These are phyloP conservation scores for Lithocarpus polystachyus DNA, from an alignment of 306 rosid genomes.

Conservation along the genomic window DNA sequence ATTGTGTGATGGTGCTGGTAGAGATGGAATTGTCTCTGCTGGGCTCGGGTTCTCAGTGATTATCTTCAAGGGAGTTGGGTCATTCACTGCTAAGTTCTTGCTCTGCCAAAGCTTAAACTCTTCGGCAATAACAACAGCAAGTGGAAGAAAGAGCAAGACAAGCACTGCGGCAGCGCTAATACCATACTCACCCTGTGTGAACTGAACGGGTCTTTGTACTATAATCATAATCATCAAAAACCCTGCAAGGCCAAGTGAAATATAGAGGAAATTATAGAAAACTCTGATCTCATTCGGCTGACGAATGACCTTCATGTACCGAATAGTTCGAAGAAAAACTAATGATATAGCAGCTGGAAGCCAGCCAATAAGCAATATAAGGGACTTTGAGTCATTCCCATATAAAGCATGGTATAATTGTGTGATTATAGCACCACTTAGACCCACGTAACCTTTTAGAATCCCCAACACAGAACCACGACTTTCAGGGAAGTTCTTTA, in stretches of 20 bases:
- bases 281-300: conserved; percentile 41
- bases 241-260: conserved; percentile 65
- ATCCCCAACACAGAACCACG: conserved; percentile 51
- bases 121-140: conserved; percentile 37
- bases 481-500: conserved; percentile 50
- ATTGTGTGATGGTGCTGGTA: background rate
- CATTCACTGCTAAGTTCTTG: background rate
- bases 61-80: conserved; percentile 17
- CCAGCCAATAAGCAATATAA: conserved; percentile 57
- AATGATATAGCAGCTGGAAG: conserved; percentile 52
- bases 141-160: conserved; percentile 40
- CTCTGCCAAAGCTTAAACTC: conserved; percentile 33
- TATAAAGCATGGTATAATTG: conserved; percentile 45
- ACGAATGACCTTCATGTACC: conserved; percentile 37
- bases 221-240: conserved; percentile 59
- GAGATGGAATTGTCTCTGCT: background rate
- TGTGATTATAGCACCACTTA: conserved; percentile 60
- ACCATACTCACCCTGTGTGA: conserved; percentile 34
- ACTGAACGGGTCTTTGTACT: conserved; percentile 20
- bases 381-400: conserved; percentile 27
- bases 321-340: conserved; percentile 38
- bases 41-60: conserved; percentile 17
- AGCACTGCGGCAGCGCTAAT: conserved; percentile 39
- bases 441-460: conserved; percentile 56
- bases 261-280: conserved; percentile 47